Evolutionary conservation across 2,329 filamentous ascomycete genomes (phyloP).

Genomic region (Colletotrichum brevisporum): DNA sequence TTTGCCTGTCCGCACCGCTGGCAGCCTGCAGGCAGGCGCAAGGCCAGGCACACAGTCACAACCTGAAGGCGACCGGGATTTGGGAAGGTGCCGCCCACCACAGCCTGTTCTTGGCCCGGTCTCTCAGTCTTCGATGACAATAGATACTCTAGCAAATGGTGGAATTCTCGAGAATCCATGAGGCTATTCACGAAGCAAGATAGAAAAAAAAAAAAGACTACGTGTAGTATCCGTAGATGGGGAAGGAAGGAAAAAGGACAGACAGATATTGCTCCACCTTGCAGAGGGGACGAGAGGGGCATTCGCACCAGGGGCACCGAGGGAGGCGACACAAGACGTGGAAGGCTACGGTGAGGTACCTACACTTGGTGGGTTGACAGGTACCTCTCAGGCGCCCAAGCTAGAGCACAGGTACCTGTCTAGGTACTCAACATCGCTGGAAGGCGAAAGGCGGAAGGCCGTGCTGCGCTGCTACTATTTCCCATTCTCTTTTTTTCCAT

Average conservation of each 20-base stretch:
- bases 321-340: too few species aligned
- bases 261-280: conserved; percentile 5
- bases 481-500: conserved; percentile 38
- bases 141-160: conserved; percentile 17
- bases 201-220: background rate
- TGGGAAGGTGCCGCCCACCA: background rate
- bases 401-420: background rate
- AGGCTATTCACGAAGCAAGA: conserved; percentile 4
- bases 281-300: background rate
- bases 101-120: too few species aligned
- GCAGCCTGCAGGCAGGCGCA: conserved; percentile 21
- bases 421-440: background rate
- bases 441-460: conserved; percentile 10
- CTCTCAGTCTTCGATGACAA: conserved; percentile 1
- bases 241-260: background rate
- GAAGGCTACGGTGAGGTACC: too few species aligned
- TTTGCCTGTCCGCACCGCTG: background rate
- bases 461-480: background rate
- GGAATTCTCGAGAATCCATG: conserved; percentile 13
- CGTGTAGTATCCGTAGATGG: background rate
- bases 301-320: background rate
- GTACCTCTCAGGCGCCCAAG: too few species aligned
- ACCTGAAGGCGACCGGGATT: background rate
- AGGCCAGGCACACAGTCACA: background rate
- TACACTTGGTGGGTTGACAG: too few species aligned